phyloP scores from a whole-genome alignment of 495 filamentous ascomycete genomes.

The Pseudotulostoma volvatum region DNA sequence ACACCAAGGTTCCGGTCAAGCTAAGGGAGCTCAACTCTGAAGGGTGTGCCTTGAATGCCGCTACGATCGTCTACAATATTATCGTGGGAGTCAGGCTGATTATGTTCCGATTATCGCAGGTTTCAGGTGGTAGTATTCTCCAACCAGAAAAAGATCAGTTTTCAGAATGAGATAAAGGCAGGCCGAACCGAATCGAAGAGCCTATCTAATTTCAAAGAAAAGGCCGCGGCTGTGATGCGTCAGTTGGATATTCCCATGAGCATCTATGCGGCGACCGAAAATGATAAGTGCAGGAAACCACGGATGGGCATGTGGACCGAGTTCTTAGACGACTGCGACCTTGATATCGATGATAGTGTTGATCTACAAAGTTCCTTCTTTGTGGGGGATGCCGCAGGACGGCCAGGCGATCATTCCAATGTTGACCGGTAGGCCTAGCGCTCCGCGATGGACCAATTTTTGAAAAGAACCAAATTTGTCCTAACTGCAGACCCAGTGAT shows the following conservation, averaged over 20 bases:
- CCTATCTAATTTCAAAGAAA: constrained; percentile 62
- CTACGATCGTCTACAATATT: constrained; percentile 1
- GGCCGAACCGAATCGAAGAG: constrained; percentile 47
- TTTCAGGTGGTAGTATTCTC: constrained; percentile 65
- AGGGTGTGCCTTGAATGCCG: constrained; percentile 35
- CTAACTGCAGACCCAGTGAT: constrained; percentile 23
- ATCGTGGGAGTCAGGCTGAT: too few relatives aligned
- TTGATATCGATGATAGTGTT: constrained; percentile 42
- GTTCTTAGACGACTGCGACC: constrained; percentile 53
- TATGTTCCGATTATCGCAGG: too few relatives aligned
- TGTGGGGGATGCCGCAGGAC: constrained; percentile 76
- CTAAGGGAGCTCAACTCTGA: constrained; percentile 51
- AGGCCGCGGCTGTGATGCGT: constrained; percentile 48
- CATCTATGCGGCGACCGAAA: constrained; percentile 70
- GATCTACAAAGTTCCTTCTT: constrained; percentile 59
- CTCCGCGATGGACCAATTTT: not conserved
- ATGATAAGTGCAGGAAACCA: constrained; percentile 75
- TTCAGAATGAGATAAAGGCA: constrained; percentile 54
- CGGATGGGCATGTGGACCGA: constrained; percentile 81
- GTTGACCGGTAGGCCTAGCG: constrained; percentile 45
- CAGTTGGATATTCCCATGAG: constrained; percentile 61
- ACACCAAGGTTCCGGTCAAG: constrained; percentile 45
- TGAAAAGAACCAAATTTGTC: too few relatives aligned
- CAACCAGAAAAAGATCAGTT: constrained; percentile 70
- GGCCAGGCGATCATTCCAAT: constrained; percentile 52